Conservation (phyloP, 768 basidiomycete genomes). For the Leucosporidium creatinivorum region DNA sequence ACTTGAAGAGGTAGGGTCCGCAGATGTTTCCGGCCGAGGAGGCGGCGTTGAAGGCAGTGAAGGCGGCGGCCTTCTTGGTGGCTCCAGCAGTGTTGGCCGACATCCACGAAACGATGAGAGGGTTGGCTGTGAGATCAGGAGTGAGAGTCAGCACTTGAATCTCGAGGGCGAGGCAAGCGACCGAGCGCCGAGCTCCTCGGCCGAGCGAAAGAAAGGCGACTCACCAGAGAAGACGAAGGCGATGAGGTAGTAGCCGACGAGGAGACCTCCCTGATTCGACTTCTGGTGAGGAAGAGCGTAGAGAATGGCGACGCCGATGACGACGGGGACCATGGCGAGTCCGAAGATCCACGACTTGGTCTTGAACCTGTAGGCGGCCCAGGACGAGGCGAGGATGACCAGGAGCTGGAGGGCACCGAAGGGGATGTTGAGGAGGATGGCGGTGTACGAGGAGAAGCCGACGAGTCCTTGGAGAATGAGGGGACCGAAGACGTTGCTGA, state of each 20-base stretch:
- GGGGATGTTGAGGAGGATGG: slow-evolving; percentile 12
- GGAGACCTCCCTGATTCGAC: slow-evolving; percentile 33
- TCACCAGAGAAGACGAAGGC: slow-evolving; percentile 40
- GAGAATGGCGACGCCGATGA: slow-evolving; percentile 37
- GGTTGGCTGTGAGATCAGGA: neutral
- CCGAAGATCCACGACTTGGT: slow-evolving; percentile 35
- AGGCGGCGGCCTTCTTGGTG: slow-evolving; percentile 1
- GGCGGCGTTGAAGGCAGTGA: neutral
- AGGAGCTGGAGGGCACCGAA: slow-evolving; percentile 38
- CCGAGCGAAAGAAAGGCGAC: slow-evolving; percentile 32
- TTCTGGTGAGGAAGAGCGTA: slow-evolving; percentile 29
- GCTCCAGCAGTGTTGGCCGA: slow-evolving; percentile 5
- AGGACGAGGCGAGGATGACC: slow-evolving; percentile 36
- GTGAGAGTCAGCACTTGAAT: slow-evolving; percentile 10
- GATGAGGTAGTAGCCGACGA: slow-evolving; percentile 40
- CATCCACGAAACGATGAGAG: slow-evolving; percentile 11
- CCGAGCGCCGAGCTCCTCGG: slow-evolving; percentile 2
- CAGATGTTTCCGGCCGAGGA: slow-evolving; percentile 3
- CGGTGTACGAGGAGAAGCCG: slow-evolving; percentile 5
- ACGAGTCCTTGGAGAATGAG: slow-evolving; percentile 32
- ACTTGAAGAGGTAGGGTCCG: slow-evolving; percentile 8
- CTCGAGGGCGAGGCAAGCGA: slow-evolving; percentile 10
- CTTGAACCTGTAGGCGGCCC: slow-evolving; percentile 34
- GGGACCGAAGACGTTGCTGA: slow-evolving; percentile 34
- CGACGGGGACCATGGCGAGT: slow-evolving; percentile 32